Evolutionary conservation across 768 basidiomycete genomes (phyloP), one percentile per base, ranked within the genome.

Genomic region (Auricularia auricula-judae): DNA sequence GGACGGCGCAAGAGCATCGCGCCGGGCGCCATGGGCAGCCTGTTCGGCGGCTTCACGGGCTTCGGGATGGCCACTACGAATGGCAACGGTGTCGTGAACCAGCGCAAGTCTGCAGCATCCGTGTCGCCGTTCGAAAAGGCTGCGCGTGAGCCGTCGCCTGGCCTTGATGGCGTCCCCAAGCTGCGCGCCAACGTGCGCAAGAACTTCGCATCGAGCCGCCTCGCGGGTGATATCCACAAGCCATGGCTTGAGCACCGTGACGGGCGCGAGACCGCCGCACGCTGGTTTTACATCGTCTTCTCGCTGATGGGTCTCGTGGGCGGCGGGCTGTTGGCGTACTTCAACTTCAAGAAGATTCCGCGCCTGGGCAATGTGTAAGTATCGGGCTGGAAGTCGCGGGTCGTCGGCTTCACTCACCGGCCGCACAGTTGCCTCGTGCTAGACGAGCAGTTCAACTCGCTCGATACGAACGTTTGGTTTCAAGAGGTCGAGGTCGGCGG

Each of bases 401-500:
- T 29, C 29, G 29, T 29, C 29, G 29, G 29, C 29, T 29, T 29
- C 29, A 29, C 29, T 29, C 29, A 29, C 29, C 29, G 29, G 29
- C 29, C 29, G 29, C 29, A 29, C 29, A 29, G 29, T 29, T 29
- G 29, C 29, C 29, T 29, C 29, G 29, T 29, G 29, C 29, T 29
- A 29, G 29, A 29, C 29, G 29, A 29, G 29, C 29, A 29, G 29
- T 29, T 29, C 29, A 29, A 29, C 29, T 29, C 29, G 29, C 29
- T 29, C 29, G 29, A 29, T 29, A 29, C 29, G 29, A 29, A 29
- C 29, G 29, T 29, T 29, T 29, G 29, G 29, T 29, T 29, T 29
- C 29, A 29, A 36, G 91, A 94, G 70, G 83, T 92, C 39, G 85
- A 86, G 67, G 81, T 93, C 74, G 86, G 89, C 65, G 93, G 93